Evolutionary conservation across 2,329 filamentous ascomycete species (phyloP), one percentile per base, ranked within the genome.

Genomic region (Nemania sp.): DNA sequence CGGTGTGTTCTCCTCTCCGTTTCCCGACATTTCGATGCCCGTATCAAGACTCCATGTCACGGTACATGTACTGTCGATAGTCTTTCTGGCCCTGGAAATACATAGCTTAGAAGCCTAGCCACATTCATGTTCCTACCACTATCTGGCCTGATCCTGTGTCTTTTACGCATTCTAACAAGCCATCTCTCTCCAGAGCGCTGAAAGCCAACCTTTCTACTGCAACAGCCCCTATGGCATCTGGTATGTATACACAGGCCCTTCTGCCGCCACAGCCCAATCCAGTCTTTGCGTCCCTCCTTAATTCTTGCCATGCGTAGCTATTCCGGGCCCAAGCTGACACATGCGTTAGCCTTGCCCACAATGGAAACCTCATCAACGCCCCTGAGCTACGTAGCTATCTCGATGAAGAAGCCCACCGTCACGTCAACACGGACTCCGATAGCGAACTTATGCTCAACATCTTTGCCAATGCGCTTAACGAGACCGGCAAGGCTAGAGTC

Each of bases 401-500:
- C 12, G 76, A 78, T 43, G 65, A 70, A 42, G 73, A 76, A 63
- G 87, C 87, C 6, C 87, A 90, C 72, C 81, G 88, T 67, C 88
- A 90, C 72, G 90, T 90, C 79, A 92, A 92, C 32, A 66, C 64
- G 2, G 65, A 66, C 13, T 65, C 59, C 2, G 65, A 66, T 39
- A 67, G 62, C 17, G 69, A 72, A 37, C 60, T 71, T 12, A 67
- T 69, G 85, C 77, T 92, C 57, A 92, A 92, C 72, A 83, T 91
- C 67, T 91, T 91, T 67, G 90, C 90, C 42, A 87, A 89, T 73
- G 90, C 91, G 74, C 82, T 95, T 53, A 91, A 91, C 69, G 89
- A 93, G 77, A 92, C 90, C 11, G 90, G 90, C 66, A 95, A 96
- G 77, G 88, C 90, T 54, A 88, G 91, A 79, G 89, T 92, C 67